phyloP scores from a whole-genome alignment of 164 flowering plant genomes.

The Sedum album region DNA sequence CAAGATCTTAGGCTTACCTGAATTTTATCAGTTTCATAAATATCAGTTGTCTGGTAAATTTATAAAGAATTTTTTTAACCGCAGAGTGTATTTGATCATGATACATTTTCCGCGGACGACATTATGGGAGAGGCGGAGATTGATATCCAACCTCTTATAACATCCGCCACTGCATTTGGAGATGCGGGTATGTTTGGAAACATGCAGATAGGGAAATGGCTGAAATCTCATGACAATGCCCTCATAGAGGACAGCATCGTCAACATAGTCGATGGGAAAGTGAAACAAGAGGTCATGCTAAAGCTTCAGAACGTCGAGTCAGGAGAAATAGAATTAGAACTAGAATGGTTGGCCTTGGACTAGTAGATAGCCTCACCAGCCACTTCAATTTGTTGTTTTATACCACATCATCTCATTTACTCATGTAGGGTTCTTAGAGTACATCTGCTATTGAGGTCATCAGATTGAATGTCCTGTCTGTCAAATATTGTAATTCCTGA shows the following conservation, averaged over 20 bases:
- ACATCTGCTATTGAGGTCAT: too few species aligned
- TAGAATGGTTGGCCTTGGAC: too few species aligned
- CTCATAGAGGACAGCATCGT: conserved; percentile 73
- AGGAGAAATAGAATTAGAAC: too few species aligned
- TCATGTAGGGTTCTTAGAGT: too few species aligned
- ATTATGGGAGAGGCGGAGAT: conserved; percentile 98
- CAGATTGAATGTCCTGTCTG: too few species aligned
- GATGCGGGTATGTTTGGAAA: conserved; percentile 67
- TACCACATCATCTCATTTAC: too few species aligned
- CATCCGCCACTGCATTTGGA: conserved; percentile 80
- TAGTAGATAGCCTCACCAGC: too few species aligned
- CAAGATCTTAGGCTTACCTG: background rate
- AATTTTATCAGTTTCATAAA: background rate
- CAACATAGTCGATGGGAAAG: conserved; percentile 76
- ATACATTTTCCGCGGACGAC: conserved; percentile 91
- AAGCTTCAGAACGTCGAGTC: too few species aligned
- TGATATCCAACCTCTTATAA: conserved; percentile 83
- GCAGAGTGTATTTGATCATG: conserved; percentile 77
- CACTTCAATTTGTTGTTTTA: too few species aligned
- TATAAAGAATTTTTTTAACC: background rate
- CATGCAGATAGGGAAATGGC: conserved; percentile 98
- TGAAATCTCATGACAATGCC: too few species aligned
- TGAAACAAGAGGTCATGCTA: conserved; percentile 58
- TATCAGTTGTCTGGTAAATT: background rate
- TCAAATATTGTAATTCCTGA: too few species aligned